phyloP scores from a whole-genome alignment of 2,329 filamentous ascomycete species.

The Coniosporium tulheliwenetii region DNA sequence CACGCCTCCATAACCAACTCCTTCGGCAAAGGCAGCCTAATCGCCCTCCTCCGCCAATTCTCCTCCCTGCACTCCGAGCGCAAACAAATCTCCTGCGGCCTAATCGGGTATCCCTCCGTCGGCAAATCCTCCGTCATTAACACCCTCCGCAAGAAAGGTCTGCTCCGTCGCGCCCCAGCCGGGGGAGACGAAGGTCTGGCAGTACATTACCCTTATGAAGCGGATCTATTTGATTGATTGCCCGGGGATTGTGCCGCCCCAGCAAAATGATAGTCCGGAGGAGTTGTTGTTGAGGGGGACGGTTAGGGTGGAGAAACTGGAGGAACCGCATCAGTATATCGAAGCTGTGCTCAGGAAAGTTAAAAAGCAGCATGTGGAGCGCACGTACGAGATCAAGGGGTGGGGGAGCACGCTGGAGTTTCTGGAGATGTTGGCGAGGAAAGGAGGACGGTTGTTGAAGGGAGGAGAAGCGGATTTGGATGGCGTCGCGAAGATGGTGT shows the following conservation, averaged over 20 bases:
- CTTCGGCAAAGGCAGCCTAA: conserved; percentile 90
- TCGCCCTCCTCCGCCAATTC: conserved; percentile 84
- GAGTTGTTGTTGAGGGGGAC: conserved; percentile 85
- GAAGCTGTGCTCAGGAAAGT: conserved; percentile 64
- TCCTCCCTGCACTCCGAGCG: conserved; percentile 75
- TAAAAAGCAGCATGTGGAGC: conserved; percentile 75
- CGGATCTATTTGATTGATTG: conserved; percentile 92
- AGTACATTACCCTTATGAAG: conserved; percentile 93
- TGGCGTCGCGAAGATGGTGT: conserved; percentile 87
- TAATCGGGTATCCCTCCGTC: conserved; percentile 82
- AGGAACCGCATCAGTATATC: conserved; percentile 93
- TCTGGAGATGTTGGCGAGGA: conserved; percentile 72
- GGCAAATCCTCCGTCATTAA: conserved; percentile 98
- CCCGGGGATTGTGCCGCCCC: conserved; percentile 88
- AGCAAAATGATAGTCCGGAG: conserved; percentile 64
- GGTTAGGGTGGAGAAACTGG: conserved; percentile 87
- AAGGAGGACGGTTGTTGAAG: conserved; percentile 71
- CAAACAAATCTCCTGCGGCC: conserved; percentile 87
- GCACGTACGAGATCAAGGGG: conserved; percentile 77
- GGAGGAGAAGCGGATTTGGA: conserved; percentile 93
- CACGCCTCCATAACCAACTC: conserved; percentile 90
- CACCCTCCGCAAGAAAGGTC: conserved; percentile 82
- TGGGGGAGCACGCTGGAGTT: conserved; percentile 69
- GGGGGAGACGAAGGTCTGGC: conserved; percentile 95
- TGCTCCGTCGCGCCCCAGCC: conserved; percentile 89